phyloP scores from a whole-genome alignment of 805 yeast genomes.

The Candida montana region DNA sequence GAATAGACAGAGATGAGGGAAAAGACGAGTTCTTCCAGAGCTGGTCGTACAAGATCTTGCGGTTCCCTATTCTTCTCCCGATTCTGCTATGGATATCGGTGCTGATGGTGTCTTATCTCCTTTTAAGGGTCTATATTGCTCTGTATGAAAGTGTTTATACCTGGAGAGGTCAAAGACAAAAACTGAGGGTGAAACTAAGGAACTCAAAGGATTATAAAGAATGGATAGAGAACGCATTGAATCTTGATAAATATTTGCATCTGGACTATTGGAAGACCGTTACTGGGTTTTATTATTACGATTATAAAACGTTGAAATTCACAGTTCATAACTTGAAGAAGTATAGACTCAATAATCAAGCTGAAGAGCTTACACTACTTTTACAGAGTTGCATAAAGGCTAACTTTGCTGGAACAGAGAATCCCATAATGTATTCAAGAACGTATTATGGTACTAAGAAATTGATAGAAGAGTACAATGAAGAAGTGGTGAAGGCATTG shows the following conservation, averaged over 20 bases:
- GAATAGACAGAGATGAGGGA: slow-evolving; percentile 10
- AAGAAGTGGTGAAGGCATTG: slow-evolving; percentile 45
- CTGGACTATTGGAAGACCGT: slow-evolving; percentile 60
- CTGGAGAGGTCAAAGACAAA: slow-evolving; percentile 54
- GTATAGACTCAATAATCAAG: slow-evolving; percentile 18
- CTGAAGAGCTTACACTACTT: slow-evolving; percentile 46
- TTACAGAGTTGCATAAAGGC: slow-evolving; percentile 64
- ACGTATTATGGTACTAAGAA: slow-evolving; percentile 70
- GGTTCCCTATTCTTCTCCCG: slow-evolving; percentile 61
- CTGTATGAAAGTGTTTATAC: slow-evolving; percentile 53
- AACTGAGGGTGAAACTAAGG: slow-evolving; percentile 45
- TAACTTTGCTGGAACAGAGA: slow-evolving; percentile 77
- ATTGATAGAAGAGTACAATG: slow-evolving; percentile 49
- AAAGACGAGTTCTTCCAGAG: slow-evolving; percentile 30
- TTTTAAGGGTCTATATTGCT: slow-evolving; percentile 56
- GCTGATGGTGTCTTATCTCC: slow-evolving; percentile 43
- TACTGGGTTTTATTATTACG: slow-evolving; percentile 62
- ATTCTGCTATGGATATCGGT: slow-evolving; percentile 50
- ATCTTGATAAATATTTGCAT: slow-evolving; percentile 51
- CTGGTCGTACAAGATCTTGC: slow-evolving; percentile 40
- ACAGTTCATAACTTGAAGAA: slow-evolving; percentile 38
- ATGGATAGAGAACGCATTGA: slow-evolving; percentile 55
- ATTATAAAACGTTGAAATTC: slow-evolving; percentile 51
- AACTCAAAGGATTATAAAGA: slow-evolving; percentile 48
- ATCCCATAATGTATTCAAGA: slow-evolving; percentile 65